phyloP scores from a whole-genome alignment of 192 early-diverging fungal genomes.

The Linnemannia exigua region DNA sequence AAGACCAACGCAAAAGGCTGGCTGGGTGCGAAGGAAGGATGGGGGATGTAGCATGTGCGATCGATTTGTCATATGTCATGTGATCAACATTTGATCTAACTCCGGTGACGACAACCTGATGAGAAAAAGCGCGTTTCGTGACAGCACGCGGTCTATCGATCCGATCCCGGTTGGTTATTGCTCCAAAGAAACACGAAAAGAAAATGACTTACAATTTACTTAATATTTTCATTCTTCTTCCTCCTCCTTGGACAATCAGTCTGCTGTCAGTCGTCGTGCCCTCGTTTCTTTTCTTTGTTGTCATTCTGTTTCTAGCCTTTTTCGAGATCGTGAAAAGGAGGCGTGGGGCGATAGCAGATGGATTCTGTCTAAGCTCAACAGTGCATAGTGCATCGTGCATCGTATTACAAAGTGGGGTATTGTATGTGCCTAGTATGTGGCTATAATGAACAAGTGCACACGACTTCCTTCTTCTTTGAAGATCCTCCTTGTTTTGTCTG shows the following conservation, averaged over 20 bases:
- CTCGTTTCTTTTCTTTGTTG: not conserved
- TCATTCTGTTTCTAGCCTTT: not conserved
- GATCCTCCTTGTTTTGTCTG: no score
- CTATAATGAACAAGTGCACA: not conserved
- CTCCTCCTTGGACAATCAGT: conserved; percentile 4
- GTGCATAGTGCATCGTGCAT: not conserved
- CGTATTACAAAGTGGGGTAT: not conserved
- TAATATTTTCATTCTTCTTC: not conserved
- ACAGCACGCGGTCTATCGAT: not conserved
- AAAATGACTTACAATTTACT: not conserved
- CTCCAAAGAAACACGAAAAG: not conserved
- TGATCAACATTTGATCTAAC: not conserved
- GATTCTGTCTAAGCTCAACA: not conserved
- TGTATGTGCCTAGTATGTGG: not conserved
- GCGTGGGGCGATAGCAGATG: not conserved
- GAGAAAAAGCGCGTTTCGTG: no score
- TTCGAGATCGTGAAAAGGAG: conserved; percentile 2
- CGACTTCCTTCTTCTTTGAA: not conserved
- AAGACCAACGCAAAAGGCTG: not conserved
- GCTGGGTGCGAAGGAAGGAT: not conserved
- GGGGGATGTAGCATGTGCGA: not conserved
- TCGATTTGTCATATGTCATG: not conserved
- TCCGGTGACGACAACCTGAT: not conserved
- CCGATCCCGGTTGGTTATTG: not conserved
- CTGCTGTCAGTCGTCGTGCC: not conserved